Evolutionary conservation across 2,329 filamentous ascomycete genomes (phyloP).

Genomic region (Cladosporium sp.): DNA sequence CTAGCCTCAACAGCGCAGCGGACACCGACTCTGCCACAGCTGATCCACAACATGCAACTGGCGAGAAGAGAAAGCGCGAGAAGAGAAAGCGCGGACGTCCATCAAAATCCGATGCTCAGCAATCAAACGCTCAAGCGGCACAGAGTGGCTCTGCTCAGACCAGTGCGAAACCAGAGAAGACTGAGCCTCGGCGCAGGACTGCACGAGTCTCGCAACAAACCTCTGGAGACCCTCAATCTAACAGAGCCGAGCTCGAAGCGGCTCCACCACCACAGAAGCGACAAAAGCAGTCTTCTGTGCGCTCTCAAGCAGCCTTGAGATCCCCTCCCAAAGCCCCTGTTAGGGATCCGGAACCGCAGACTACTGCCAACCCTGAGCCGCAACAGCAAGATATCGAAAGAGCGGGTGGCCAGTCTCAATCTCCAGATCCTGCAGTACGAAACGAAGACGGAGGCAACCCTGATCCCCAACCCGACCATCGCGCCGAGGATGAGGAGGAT

Average conservation of each 20-base stretch:
- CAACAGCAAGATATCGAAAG: neutral
- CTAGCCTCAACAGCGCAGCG: no score
- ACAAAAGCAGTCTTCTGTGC: conserved; percentile 1
- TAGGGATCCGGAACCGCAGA: neutral
- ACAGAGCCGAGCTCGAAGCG: neutral
- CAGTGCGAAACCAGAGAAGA: no score
- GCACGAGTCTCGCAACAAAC: neutral
- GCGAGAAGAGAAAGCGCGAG: neutral
- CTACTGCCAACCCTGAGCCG: neutral
- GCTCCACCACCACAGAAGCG: neutral
- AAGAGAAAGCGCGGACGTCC: conserved; percentile 1
- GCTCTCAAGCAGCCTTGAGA: neutral
- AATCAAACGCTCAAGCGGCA: neutral
- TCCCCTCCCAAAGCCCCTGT: no score
- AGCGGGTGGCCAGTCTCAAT: no score
- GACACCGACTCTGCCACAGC: no score
- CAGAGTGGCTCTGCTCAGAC: neutral
- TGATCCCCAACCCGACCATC: neutral
- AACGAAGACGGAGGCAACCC: no score
- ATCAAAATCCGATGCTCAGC: neutral
- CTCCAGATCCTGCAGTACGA: no score
- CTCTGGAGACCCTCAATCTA: neutral
- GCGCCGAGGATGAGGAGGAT: neutral
- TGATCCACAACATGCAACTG: neutral
- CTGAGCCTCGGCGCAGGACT: neutral